Conservation (phyloP, 2,329 filamentous ascomycete species). For the Didymella keratinophila region DNA sequence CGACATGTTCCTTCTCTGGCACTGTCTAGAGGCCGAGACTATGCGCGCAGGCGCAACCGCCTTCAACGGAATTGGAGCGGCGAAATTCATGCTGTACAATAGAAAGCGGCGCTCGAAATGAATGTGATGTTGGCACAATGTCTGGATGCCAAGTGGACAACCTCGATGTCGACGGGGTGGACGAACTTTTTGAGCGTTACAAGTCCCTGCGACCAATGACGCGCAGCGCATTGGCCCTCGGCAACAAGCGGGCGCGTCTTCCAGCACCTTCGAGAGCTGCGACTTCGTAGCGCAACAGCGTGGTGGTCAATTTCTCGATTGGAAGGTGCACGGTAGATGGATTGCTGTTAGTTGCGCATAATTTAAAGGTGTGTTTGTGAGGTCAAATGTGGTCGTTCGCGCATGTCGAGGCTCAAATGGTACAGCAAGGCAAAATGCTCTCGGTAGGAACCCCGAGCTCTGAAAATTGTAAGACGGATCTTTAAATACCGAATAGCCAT, state of each 20-base stretch:
- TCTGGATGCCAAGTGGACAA: constrained; percentile 4
- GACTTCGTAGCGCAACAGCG: constrained; percentile 5
- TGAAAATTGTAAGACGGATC: not conserved
- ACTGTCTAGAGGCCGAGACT: constrained; percentile 40
- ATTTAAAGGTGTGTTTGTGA: not conserved
- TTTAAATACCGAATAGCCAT: constrained; percentile 11
- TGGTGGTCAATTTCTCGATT: not conserved
- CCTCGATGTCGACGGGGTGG: constrained; percentile 18
- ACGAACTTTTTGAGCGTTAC: constrained; percentile 20
- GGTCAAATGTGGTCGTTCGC: not conserved
- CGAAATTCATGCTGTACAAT: constrained; percentile 44
- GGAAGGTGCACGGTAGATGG: no score
- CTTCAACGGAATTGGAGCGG: constrained; percentile 46
- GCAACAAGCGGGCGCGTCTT: constrained; percentile 31
- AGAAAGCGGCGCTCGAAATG: constrained; percentile 14
- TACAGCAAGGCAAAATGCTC: constrained; percentile 8
- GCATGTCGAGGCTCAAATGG: constrained; percentile 1
- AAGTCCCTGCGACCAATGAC: constrained; percentile 23
- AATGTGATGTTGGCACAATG: constrained; percentile 26
- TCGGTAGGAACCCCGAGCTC: constrained; percentile 2
- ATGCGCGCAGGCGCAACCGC: constrained; percentile 44
- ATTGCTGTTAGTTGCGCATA: not conserved
- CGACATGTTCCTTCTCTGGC: constrained; percentile 44
- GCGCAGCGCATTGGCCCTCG: constrained; percentile 29
- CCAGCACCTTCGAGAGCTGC: constrained; percentile 34